A percentile compares a stretch with the other conserved stretches of the same genome.
These are phyloP conservation scores for Acer negundo DNA, from an alignment of 345 rosid species.

Conservation along the genomic window DNA sequence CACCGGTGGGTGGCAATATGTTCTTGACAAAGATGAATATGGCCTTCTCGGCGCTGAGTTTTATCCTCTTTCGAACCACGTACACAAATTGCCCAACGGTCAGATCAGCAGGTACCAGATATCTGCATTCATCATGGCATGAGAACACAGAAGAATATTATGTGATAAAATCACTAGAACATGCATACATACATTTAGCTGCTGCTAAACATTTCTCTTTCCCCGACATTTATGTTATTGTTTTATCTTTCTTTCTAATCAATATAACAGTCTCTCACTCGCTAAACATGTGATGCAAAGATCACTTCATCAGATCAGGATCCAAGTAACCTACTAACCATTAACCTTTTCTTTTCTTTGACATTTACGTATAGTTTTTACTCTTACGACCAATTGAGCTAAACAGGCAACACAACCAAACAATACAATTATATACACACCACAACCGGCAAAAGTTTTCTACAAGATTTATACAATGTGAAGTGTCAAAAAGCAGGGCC, in stretches of 20 bases:
- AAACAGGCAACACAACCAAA: not conserved
- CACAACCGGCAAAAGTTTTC: not conserved
- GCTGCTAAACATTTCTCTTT: not conserved
- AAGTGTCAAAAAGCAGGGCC: not conserved
- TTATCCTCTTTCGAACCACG: slow-evolving; percentile 70
- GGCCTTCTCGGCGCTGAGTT: slow-evolving; percentile 71
- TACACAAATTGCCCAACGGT: slow-evolving; percentile 71
- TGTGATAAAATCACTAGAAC: not conserved
- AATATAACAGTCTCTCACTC: not conserved
- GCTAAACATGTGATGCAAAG: not conserved
- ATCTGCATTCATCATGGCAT: slow-evolving; percentile 28
- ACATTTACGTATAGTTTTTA: not conserved
- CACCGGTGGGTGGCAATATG: slow-evolving; percentile 64
- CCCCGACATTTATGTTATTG: not conserved
- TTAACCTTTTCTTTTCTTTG: not conserved
- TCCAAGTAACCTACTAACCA: not conserved
- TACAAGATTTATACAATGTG: not conserved
- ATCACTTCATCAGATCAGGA: not conserved
- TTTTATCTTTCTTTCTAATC: not conserved
- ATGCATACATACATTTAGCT: not conserved
- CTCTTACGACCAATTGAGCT: not conserved
- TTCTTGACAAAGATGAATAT: slow-evolving; percentile 68
- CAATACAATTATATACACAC: not conserved
- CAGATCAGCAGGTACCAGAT: slow-evolving; percentile 68
- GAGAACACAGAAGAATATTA: not conserved